phyloP scores from a whole-genome alignment of 495 filamentous ascomycete species.

The Xylona heveae region DNA sequence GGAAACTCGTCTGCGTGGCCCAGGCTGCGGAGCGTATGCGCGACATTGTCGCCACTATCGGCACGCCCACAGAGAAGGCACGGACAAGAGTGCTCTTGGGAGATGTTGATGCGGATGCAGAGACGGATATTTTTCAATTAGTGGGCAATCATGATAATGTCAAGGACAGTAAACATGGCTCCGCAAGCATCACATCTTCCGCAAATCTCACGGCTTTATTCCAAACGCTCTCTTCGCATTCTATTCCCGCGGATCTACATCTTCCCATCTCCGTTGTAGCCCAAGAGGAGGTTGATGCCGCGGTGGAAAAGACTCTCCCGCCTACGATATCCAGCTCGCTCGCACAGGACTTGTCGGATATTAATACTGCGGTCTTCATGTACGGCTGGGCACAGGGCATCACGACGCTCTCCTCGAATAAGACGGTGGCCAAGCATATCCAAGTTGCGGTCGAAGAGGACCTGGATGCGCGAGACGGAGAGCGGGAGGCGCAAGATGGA shows the following conservation, averaged over 20 bases:
- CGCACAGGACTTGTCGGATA: constrained; percentile 26
- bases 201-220: constrained; percentile 6
- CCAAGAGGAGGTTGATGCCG: constrained; percentile 5
- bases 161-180: background rate
- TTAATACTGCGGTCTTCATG: constrained; percentile 47
- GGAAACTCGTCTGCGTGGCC: constrained; percentile 35
- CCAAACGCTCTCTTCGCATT: constrained; percentile 11
- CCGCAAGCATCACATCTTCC: no score
- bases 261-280: constrained; percentile 13
- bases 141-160: constrained; percentile 2
- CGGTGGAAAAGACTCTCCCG: background rate
- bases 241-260: constrained; percentile 9
- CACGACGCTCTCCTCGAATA: constrained; percentile 47
- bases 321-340: constrained; percentile 1
- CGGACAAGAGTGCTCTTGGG: constrained; percentile 32
- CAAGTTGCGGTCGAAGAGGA: constrained; percentile 26
- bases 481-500: no score
- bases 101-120: constrained; percentile 6
- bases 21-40: constrained; percentile 41
- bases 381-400: constrained; percentile 38
- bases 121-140: background rate
- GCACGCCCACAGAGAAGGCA: constrained; percentile 35
- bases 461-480: background rate
- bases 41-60: constrained; percentile 45
- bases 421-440: constrained; percentile 39